Evolutionary conservation across 345 rosid genomes (phyloP).

Genomic region (Theobroma cacao): DNA sequence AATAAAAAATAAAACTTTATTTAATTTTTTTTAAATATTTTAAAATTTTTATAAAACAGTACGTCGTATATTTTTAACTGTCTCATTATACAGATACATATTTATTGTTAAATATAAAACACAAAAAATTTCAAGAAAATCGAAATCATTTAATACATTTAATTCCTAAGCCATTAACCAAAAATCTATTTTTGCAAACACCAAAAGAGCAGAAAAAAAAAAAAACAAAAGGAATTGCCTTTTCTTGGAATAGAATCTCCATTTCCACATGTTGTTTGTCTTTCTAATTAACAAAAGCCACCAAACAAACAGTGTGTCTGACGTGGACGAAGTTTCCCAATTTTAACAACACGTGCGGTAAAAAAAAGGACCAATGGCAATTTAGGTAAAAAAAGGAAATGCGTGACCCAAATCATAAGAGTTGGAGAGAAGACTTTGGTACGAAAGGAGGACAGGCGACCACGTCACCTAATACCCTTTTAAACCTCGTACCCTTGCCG

Average conservation of each 20-base stretch:
- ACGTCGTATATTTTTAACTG: no score
- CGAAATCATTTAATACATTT: neutral
- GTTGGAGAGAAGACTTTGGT: neutral
- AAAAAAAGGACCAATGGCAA: neutral
- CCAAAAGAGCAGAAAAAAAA: neutral
- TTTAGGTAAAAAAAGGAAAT: neutral
- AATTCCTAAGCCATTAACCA: neutral
- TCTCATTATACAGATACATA: no score
- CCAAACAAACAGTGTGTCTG: neutral
- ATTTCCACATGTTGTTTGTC: neutral
- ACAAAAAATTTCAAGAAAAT: no score
- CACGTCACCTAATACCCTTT: neutral
- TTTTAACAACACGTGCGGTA: neutral
- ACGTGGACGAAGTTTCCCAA: neutral
- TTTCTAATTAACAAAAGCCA: neutral
- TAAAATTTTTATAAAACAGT: no score
- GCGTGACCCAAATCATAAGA: neutral
- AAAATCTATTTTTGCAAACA: neutral
- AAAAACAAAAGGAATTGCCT: neutral
- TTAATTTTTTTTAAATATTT: no score
- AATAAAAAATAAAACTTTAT: no score
- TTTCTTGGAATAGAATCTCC: neutral
- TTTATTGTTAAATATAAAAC: no score
- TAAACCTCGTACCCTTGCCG: constrained; percentile 6
- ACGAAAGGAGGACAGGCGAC: constrained; percentile 3